phyloP scores from a whole-genome alignment of 2,329 filamentous ascomycete species.

The Rhexocercosporidium sp. region DNA sequence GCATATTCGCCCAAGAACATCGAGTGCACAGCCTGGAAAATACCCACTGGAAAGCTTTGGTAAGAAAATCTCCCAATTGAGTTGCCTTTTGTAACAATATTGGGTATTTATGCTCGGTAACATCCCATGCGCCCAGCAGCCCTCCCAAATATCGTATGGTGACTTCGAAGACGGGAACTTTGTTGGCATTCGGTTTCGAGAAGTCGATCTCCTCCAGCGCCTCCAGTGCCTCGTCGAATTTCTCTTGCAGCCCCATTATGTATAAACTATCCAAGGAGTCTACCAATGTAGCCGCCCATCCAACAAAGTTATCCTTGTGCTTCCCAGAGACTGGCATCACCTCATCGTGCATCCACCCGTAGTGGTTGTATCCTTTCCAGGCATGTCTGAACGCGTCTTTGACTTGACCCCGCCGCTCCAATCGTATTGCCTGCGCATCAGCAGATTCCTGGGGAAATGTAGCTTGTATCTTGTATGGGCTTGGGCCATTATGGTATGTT shows the following conservation, averaged over 20 bases:
- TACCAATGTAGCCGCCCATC: conserved; percentile 86
- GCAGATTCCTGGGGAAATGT: conserved; percentile 23
- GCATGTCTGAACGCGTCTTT: conserved; percentile 44
- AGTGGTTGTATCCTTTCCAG: conserved; percentile 80
- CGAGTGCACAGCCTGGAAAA: not conserved
- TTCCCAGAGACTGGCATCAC: conserved; percentile 71
- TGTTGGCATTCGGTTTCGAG: conserved; percentile 24
- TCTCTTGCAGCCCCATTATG: conserved; percentile 79
- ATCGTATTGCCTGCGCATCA: conserved; percentile 18
- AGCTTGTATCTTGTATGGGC: conserved; percentile 32
- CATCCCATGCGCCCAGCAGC: conserved; percentile 44
- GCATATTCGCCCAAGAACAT: not conserved
- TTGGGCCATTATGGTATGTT: not conserved
- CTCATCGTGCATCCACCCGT: conserved; percentile 87
- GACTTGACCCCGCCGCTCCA: conserved; percentile 27
- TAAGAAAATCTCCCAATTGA: conserved; percentile 42
- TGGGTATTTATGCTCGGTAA: conserved; percentile 38
- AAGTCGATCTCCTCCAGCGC: conserved; percentile 67
- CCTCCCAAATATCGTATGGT: conserved; percentile 48
- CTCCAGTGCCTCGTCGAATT: conserved; percentile 66
- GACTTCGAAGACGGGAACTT: conserved; percentile 46
- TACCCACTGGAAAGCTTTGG: conserved; percentile 49
- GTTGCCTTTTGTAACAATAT: conserved; percentile 39
- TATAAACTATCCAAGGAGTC: conserved; percentile 82
- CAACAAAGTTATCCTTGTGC: conserved; percentile 80